Conservation (phyloP, 495 filamentous ascomycete genomes). For the Copromyces sp. region DNA sequence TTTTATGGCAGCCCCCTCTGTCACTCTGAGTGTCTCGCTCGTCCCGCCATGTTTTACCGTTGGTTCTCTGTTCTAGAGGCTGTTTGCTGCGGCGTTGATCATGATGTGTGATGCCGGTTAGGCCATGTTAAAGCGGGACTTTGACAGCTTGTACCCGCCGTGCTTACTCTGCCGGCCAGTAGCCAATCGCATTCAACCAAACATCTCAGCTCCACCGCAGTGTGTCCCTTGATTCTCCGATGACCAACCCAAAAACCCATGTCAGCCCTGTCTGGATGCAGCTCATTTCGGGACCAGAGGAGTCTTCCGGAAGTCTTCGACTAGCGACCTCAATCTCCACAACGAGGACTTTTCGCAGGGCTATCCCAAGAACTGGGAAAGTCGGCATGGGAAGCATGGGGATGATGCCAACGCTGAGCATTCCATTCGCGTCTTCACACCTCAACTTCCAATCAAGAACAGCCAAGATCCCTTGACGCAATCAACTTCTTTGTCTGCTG, state of each 20-base stretch:
- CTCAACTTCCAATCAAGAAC: background rate
- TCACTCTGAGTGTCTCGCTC: background rate
- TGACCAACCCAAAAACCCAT: background rate
- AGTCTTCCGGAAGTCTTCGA: background rate
- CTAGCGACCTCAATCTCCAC: background rate
- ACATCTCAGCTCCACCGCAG: background rate
- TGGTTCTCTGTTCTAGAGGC: background rate
- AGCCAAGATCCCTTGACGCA: background rate
- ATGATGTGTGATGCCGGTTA: constrained; percentile 8
- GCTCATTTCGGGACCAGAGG: background rate
- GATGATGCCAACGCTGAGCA: background rate
- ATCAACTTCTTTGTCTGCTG: background rate
- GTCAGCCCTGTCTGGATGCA: background rate
- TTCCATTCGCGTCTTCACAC: background rate
- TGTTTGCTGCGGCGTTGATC: constrained; percentile 3
- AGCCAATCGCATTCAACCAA: background rate
- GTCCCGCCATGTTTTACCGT: background rate
- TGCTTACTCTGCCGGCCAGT: background rate
- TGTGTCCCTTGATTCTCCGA: background rate
- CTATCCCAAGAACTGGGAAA: background rate
- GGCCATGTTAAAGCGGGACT: constrained; percentile 8
- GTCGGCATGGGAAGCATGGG: background rate
- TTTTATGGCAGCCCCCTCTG: background rate
- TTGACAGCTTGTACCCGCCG: background rate
- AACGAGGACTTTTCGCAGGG: background rate